Evolutionary conservation across 2,329 filamentous ascomycete genomes (phyloP).

Genomic region (Diaporthe citriasiana): DNA sequence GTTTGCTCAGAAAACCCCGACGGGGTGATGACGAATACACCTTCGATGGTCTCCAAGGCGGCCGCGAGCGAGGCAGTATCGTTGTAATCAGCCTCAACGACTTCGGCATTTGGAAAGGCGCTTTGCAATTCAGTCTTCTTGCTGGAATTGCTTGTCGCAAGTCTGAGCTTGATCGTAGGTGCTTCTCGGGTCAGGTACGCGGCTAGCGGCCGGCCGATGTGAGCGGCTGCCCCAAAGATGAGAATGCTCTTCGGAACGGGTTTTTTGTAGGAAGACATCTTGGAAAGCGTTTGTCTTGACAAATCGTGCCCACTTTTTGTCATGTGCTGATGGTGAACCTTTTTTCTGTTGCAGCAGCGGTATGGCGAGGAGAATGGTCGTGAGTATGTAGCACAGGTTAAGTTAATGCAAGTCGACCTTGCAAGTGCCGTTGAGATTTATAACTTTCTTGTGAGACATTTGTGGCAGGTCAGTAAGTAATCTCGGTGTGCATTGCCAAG

Average conservation of each 20-base stretch:
- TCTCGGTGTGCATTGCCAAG: not conserved
- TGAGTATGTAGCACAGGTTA: rapidly evolving
- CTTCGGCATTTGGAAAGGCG: slow-evolving; percentile 1
- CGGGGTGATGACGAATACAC: slow-evolving; percentile 5
- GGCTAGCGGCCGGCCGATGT: not conserved
- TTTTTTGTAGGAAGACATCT: not conserved
- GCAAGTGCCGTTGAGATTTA: not conserved
- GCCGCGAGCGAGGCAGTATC: not conserved
- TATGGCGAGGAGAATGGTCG: not conserved
- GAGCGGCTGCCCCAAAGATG: not conserved
- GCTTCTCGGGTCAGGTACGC: not conserved
- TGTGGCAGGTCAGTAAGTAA: not conserved
- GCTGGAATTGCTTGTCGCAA: not conserved
- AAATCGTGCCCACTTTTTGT: too few species aligned
- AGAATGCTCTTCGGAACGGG: not conserved
- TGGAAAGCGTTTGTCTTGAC: too few species aligned
- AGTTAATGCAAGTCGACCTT: rapidly evolving
- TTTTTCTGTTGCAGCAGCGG: not conserved
- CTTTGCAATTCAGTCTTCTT: not conserved
- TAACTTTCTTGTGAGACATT: not conserved
- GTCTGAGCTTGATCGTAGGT: not conserved
- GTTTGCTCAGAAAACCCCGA: not conserved
- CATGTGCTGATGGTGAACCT: not conserved
- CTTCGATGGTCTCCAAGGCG: slow-evolving; percentile 3
- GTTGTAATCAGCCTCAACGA: not conserved